A percentile compares a stretch with the other conserved stretches of the same genome.
Evolutionary conservation across 345 rosid genomes (phyloP).

Genomic region (Mercurialis annua): DNA sequence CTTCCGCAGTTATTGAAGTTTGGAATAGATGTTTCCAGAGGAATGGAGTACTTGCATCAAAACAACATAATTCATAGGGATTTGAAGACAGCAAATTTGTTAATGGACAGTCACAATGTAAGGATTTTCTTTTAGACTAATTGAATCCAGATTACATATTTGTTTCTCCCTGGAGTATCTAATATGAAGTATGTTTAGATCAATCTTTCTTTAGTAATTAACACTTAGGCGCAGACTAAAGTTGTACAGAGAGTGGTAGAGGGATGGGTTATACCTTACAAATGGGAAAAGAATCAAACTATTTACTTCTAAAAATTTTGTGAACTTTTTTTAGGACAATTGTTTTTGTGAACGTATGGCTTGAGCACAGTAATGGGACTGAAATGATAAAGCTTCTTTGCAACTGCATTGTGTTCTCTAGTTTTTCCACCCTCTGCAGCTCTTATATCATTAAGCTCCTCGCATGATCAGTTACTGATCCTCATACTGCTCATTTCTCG

Average conservation of each 20-base stretch:
- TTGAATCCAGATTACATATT: conserved; percentile 2
- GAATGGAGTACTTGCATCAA: conserved; percentile 77
- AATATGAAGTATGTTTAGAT: background rate
- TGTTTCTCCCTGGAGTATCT: background rate
- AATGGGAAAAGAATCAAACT: background rate
- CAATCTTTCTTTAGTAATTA: background rate
- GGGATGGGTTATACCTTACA: background rate
- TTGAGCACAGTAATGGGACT: background rate
- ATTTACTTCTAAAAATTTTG: background rate
- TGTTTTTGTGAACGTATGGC: background rate
- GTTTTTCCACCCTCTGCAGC: too few relatives aligned
- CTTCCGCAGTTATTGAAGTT: conserved; percentile 54
- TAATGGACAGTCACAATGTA: conserved; percentile 62
- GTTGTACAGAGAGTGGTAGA: background rate
- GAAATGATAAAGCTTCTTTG: background rate
- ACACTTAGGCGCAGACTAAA: background rate
- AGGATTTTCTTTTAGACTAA: conserved; percentile 11
- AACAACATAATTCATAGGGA: conserved; percentile 71
- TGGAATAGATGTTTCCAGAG: conserved; percentile 65
- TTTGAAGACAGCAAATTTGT: conserved; percentile 73
- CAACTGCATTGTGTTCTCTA: too few relatives aligned
- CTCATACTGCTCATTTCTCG: background rate
- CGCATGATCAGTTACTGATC: too few relatives aligned
- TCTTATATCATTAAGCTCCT: too few relatives aligned
- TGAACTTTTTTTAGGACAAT: background rate